These are phyloP conservation scores for Agrocybe chaxingu DNA, from an alignment of 768 basidiomycete species.

Conservation along the genomic window DNA sequence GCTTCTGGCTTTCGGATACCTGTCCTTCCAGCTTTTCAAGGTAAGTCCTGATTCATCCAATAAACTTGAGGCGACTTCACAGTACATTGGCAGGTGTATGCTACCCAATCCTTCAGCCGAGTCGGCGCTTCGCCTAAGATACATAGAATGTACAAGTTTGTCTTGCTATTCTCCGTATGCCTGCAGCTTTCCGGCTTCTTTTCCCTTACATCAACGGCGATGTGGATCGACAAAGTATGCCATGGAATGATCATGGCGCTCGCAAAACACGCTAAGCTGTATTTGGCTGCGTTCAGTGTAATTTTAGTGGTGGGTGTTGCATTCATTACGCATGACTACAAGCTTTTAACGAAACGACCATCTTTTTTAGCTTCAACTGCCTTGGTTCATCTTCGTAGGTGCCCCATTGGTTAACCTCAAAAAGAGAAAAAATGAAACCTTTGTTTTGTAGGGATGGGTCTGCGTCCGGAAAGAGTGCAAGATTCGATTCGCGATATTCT, in stretches of 20 bases:
- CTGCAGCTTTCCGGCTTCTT: conserved; percentile 51
- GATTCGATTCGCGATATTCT: conserved; percentile 35
- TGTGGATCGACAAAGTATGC: conserved; percentile 50
- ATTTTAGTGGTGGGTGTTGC: conserved; percentile 35
- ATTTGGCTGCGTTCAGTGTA: conserved; percentile 38
- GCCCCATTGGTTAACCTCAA: not conserved
- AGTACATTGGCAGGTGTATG: conserved; percentile 33
- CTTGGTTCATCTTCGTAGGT: conserved; percentile 46
- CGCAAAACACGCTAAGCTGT: conserved; percentile 31
- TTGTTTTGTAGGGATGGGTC: conserved; percentile 41
- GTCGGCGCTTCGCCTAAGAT: conserved; percentile 45
- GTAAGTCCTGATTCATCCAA: conserved; percentile 19
- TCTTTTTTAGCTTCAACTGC: conserved; percentile 33
- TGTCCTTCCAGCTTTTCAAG: conserved; percentile 41
- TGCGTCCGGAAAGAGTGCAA: conserved; percentile 44
- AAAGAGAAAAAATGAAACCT: not conserved
- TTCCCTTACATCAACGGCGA: conserved; percentile 36
- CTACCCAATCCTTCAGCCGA: conserved; percentile 41
- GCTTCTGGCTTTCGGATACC: conserved; percentile 32
- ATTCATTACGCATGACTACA: not conserved
- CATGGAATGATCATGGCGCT: conserved; percentile 30
- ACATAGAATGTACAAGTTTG: conserved; percentile 45
- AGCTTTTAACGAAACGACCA: not conserved
- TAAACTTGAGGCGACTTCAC: not conserved
- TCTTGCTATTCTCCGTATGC: conserved; percentile 45